A percentile compares a stretch with the other conserved stretches of the same genome.
Conservation (phyloP, 352 stramenopile genomes). For the Phytopythium montanum region DNA sequence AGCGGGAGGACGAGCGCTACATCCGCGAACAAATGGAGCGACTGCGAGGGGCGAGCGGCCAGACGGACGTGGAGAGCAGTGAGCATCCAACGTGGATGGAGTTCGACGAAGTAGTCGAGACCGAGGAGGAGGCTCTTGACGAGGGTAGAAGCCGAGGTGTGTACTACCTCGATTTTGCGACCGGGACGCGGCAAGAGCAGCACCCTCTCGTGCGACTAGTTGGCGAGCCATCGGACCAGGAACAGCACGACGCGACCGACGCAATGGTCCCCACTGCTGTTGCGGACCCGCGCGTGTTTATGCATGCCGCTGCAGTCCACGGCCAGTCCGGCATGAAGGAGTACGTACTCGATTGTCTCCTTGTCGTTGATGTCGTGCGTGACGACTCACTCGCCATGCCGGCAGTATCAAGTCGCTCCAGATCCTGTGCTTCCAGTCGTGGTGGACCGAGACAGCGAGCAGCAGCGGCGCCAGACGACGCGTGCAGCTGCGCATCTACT, state of each 20-base stretch:
- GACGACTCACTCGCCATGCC: not conserved
- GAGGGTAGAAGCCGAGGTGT: conserved; percentile 5
- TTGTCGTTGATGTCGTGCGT: not conserved
- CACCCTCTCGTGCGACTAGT: conserved; percentile 35
- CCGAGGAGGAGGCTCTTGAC: not conserved
- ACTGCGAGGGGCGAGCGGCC: conserved; percentile 23
- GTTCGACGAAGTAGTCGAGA: conserved; percentile 30
- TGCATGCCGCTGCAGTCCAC: conserved; percentile 38
- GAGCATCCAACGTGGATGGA: conserved; percentile 36
- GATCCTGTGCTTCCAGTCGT: conserved; percentile 69
- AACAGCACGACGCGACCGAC: conserved; percentile 3
- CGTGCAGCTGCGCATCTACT: conserved; percentile 41
- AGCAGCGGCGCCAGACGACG: conserved; percentile 13
- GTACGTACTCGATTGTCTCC: conserved; percentile 20
- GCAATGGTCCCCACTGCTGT: conserved; percentile 14
- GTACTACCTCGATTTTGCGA: conserved; percentile 69
- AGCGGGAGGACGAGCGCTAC: conserved; percentile 30
- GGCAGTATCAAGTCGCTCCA: conserved; percentile 44
- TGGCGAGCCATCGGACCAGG: conserved; percentile 13
- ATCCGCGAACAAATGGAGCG: conserved; percentile 48
- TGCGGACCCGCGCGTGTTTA: conserved; percentile 45
- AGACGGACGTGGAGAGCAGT: conserved; percentile 10
- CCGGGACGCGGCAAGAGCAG: conserved; percentile 20
- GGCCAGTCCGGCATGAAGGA: conserved; percentile 46
- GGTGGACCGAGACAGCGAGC: conserved; percentile 54